Evolutionary conservation across 139 green algal species (phyloP), one percentile per base, ranked within the genome.

Genomic region (Chara braunii): DNA sequence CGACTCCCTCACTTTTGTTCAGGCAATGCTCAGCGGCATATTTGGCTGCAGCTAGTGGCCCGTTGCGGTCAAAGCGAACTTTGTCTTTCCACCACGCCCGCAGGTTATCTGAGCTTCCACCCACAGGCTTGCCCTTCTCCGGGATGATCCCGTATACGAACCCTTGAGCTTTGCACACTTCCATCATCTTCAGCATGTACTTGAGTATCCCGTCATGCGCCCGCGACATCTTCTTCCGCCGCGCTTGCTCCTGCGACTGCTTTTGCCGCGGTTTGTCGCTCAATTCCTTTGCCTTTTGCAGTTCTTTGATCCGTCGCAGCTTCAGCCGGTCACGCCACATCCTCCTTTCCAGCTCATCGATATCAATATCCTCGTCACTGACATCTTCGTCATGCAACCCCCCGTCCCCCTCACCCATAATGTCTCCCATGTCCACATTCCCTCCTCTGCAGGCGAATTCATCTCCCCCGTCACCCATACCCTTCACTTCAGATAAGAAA

Each of bases 101-200:
- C 26, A 67, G 58, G 58, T 67, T 67, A 22, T 67, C 58, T 24
- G 58, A 67, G 58, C 23, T 36, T 43, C 58, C 58, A 9, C 58
- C 58, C 14, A 67, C 58, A 24, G 58, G 58, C 58, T 67, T 67
- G 58, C 58, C 58, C 14, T 64, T 36, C 58, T 67, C 58, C n/a
- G 58, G 58, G 48, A 67, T 67, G 58, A 67, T 63, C 30, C 58
- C 56, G 56, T 65, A 65, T 1, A 65, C 56, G 9, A 65, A 65
- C 56, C 56, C 56, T 18, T 57, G 56, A 37, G 56, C 56, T 22
- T 65, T 65, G 56, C 52, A 61, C 52, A 26, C 52, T 22, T 61
- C 52, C 52, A 61, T 61, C 0, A 61, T 23, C 52, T 65, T 65
- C 23, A 65, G 56, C 56, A 65, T 65, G 56, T 65, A 65, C 4